Conservation (phyloP, 1,139 yeast species). For the Debaryomyces coudertii region DNA sequence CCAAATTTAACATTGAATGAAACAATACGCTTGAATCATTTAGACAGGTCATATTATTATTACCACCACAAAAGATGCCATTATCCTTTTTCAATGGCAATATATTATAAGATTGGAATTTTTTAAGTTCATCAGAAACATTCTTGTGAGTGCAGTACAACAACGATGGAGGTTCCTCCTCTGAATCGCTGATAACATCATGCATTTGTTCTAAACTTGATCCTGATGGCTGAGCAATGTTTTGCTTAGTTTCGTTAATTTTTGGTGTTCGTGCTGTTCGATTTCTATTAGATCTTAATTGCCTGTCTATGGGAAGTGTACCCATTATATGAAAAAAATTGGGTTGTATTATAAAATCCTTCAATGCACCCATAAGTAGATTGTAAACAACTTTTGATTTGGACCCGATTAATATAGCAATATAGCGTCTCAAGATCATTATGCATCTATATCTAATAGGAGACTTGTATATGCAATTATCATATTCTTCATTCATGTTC, state of each 20-base stretch:
- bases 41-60: constrained; percentile 19
- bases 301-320: neutral
- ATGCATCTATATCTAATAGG: constrained; percentile 28
- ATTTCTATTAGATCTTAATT: neutral
- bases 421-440: constrained; percentile 11
- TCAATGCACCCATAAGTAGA: neutral
- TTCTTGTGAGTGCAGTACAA: constrained; percentile 11
- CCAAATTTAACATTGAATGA: constrained; percentile 2
- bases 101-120: constrained; percentile 16
- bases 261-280: neutral
- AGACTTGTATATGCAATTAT: constrained; percentile 22
- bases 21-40: constrained; percentile 23
- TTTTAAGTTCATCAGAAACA: constrained; percentile 25
- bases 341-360: constrained; percentile 4
- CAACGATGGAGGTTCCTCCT: constrained; percentile 21
- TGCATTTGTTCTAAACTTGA: neutral
- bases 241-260: neutral
- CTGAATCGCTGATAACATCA: constrained; percentile 33
- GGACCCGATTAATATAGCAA: neutral
- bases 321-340: constrained; percentile 3
- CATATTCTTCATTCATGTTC: constrained; percentile 25
- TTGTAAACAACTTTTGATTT: neutral
- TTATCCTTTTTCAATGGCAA: neutral
- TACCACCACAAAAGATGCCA: constrained; percentile 7
- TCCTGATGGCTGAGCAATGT: neutral